Evolutionary conservation across 2,329 filamentous ascomycete species (phyloP).

Genomic region (Venturia effusa): DNA sequence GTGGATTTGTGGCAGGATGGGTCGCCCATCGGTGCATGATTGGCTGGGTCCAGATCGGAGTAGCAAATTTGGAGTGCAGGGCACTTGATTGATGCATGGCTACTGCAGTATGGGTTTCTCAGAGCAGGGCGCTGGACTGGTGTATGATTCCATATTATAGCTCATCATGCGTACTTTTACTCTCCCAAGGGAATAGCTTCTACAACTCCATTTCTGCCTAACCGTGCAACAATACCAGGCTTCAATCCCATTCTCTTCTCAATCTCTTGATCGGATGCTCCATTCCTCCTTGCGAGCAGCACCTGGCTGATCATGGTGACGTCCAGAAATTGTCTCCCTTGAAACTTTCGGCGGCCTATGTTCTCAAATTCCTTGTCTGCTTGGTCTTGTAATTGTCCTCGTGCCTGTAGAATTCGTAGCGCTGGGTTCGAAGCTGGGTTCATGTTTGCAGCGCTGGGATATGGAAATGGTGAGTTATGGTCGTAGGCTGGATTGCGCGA

Average conservation of each 20-base stretch:
- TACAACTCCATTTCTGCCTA: constrained; percentile 9
- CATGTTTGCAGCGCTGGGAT: constrained; percentile 18
- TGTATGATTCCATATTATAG: background rate
- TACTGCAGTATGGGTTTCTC: too few species aligned
- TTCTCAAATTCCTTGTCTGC: constrained; percentile 44
- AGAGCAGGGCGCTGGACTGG: background rate
- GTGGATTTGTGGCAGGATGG: background rate
- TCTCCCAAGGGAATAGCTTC: constrained; percentile 2
- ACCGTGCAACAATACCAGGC: constrained; percentile 4
- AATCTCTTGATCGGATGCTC: constrained; percentile 5
- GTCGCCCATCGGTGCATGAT: background rate
- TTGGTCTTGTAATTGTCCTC: constrained; percentile 38
- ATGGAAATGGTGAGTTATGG: constrained; percentile 19
- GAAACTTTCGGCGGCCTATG: constrained; percentile 29
- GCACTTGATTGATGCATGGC: background rate
- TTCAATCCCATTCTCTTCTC: constrained; percentile 11
- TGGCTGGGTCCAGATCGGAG: background rate
- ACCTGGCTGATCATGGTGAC: constrained; percentile 26
- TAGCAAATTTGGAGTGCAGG: background rate
- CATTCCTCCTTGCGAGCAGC: constrained; percentile 6
- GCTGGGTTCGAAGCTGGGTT: constrained; percentile 39
- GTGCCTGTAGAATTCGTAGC: constrained; percentile 40
- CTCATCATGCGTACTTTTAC: background rate
- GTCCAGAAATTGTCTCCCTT: constrained; percentile 35
- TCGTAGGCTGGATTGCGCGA: constrained; percentile 17